Conservation (phyloP, 1,284 basidiomycete genomes). For the Ceratobasidium sp. region DNA sequence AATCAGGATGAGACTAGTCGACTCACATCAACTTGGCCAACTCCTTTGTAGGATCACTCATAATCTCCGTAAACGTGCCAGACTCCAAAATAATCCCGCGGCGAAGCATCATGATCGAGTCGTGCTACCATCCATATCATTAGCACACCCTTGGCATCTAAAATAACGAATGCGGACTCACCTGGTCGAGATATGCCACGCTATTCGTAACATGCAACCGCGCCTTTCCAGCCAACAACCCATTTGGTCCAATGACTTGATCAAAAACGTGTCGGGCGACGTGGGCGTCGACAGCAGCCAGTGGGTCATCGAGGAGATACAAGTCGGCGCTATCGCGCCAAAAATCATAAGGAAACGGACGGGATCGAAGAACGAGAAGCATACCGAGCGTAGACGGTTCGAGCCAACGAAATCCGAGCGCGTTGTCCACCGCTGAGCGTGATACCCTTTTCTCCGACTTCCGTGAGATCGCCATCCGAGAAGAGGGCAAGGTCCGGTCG, state of each 20-base stretch:
- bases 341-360: conserved; percentile 44
- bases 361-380: neutral
- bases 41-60: conserved; percentile 73
- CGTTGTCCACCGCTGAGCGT: conserved; percentile 68
- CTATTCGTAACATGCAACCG: conserved; percentile 91
- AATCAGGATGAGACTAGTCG: conserved; percentile 43
- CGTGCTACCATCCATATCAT: conserved; percentile 66
- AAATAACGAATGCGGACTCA: neutral
- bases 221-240: conserved; percentile 86
- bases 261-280: conserved; percentile 78
- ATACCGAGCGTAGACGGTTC: conserved; percentile 59
- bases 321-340: conserved; percentile 67
- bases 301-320: conserved; percentile 64
- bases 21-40: conserved; percentile 84
- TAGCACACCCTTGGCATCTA: neutral
- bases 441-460: conserved; percentile 72
- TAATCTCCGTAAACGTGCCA: conserved; percentile 73
- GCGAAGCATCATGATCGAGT: conserved; percentile 83
- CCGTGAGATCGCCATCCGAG: conserved; percentile 75
- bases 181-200: conserved; percentile 73
- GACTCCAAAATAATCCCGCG: conserved; percentile 86
- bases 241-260: conserved; percentile 88
- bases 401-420: conserved; percentile 68
- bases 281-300: conserved; percentile 76
- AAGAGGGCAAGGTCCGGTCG: conserved; percentile 82